A percentile compares a stretch with the other conserved stretches of the same genome.
phyloP scores from a whole-genome alignment of 208 protist genomes.

The Kentomonas sorsogonicus region DNA sequence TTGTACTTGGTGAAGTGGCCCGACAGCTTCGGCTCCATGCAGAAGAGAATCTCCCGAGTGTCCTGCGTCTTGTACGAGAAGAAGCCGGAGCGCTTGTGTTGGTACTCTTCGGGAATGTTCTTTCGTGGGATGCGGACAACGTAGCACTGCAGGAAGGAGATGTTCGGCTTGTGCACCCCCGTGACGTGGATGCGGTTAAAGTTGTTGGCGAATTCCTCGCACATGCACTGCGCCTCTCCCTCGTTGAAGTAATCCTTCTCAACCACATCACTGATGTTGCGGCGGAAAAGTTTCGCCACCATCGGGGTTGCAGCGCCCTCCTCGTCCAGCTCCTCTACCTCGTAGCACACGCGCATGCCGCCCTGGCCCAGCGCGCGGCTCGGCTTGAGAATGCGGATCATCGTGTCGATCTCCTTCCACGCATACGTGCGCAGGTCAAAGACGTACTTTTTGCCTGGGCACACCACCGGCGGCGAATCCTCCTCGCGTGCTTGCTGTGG shows the following conservation, averaged over 20 bases:
- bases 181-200: slow-evolving; percentile 63
- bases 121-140: slow-evolving; percentile 57
- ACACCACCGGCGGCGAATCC: slow-evolving; percentile 37
- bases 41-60: slow-evolving; percentile 64
- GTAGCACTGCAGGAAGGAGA: slow-evolving; percentile 85
- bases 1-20: slow-evolving; percentile 88
- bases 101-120: slow-evolving; percentile 46
- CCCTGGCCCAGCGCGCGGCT: slow-evolving; percentile 48
- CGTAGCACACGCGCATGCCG: slow-evolving; percentile 82
- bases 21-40: slow-evolving; percentile 86
- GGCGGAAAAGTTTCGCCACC: slow-evolving; percentile 85
- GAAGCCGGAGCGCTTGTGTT: slow-evolving; percentile 41
- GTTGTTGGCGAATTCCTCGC: slow-evolving; percentile 75
- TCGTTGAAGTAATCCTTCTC: slow-evolving; percentile 88
- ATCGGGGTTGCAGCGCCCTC: slow-evolving; percentile 46
- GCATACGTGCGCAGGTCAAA: slow-evolving; percentile 49
- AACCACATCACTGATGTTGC: slow-evolving; percentile 58
- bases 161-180: slow-evolving; percentile 43
- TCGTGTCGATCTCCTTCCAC: slow-evolving; percentile 57
- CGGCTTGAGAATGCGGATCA: slow-evolving; percentile 48
- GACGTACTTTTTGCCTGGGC: slow-evolving; percentile 65
- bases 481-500: not conserved
- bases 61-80: slow-evolving; percentile 74
- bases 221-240: slow-evolving; percentile 82
- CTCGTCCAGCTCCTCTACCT: slow-evolving; percentile 80